These are phyloP conservation scores for Ceratobasidium sp. DNA, from an alignment of 1,284 basidiomycete species.

Conservation along the genomic window DNA sequence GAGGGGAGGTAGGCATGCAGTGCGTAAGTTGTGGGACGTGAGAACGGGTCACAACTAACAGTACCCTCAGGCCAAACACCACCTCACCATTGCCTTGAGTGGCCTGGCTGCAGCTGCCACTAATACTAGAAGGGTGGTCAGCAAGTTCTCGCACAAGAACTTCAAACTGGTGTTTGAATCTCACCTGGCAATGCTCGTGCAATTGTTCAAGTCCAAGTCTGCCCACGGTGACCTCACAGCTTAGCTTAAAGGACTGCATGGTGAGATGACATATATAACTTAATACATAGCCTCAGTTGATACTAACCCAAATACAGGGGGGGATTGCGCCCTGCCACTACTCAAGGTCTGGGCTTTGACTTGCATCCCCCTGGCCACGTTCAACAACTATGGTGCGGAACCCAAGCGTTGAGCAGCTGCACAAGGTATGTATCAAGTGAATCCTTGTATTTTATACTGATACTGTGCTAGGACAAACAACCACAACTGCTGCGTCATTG, in stretches of 20 bases:
- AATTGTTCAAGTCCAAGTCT: background rate
- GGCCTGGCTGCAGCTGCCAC: background rate
- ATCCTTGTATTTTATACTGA: constrained; percentile 8
- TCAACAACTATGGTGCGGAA: background rate
- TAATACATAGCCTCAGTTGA: background rate
- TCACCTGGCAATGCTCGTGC: background rate
- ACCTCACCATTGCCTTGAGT: background rate
- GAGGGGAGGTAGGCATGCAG: too few species aligned
- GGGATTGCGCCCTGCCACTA: background rate
- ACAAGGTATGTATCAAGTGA: constrained; percentile 9
- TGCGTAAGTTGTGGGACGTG: too few species aligned
- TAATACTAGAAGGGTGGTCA: background rate
- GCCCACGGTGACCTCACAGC: background rate
- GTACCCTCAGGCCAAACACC: background rate
- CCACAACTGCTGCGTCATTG: background rate
- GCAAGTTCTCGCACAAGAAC: constrained; percentile 7
- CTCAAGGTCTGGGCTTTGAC: background rate
- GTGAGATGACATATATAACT: background rate
- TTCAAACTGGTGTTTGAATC: background rate
- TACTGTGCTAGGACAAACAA: background rate
- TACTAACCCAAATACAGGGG: background rate
- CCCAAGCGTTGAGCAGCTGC: background rate
- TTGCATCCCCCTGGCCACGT: background rate
- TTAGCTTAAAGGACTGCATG: background rate
- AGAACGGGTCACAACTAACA: too few species aligned